phyloP scores from a whole-genome alignment of 257 asterid species.

The Solanum clarkiae region DNA sequence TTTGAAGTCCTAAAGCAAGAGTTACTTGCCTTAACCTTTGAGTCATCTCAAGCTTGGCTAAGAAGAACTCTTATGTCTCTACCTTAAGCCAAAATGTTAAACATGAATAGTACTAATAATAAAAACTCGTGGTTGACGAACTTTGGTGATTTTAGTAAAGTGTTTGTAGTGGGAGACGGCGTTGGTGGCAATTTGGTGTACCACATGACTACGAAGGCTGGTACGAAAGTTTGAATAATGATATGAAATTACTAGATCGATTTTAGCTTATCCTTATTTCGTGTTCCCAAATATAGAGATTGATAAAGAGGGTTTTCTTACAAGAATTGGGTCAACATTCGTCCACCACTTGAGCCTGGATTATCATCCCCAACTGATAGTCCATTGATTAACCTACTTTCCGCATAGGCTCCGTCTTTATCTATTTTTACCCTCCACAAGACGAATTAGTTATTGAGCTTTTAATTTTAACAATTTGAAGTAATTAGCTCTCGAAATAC shows the following conservation, averaged over 20 bases:
- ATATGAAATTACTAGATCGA: constrained; percentile 6
- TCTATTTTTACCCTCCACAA: too few species aligned
- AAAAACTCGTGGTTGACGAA: constrained; percentile 11
- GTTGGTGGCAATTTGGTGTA: constrained; percentile 19
- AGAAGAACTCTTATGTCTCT: too few species aligned
- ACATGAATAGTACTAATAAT: neutral
- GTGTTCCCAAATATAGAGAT: neutral
- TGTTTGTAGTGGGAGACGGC: constrained; percentile 22
- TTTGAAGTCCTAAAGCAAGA: too few species aligned
- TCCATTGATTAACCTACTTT: neutral
- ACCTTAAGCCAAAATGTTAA: too few species aligned
- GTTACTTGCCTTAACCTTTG: too few species aligned
- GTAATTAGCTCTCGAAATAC: too few species aligned
- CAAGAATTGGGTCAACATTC: neutral
- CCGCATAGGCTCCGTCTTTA: neutral
- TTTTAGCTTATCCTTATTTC: constrained; percentile 4
- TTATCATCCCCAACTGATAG: neutral
- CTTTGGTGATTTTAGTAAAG: constrained; percentile 1
- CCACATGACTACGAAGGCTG: neutral
- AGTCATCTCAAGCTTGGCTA: too few species aligned
- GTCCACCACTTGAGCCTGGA: neutral
- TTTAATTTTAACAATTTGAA: too few species aligned
- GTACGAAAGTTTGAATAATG: neutral
- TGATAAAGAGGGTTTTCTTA: neutral
- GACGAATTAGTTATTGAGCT: too few species aligned